Evolutionary conservation across 257 asterid genomes (phyloP).

Genomic region (Linderniella brevidens): DNA sequence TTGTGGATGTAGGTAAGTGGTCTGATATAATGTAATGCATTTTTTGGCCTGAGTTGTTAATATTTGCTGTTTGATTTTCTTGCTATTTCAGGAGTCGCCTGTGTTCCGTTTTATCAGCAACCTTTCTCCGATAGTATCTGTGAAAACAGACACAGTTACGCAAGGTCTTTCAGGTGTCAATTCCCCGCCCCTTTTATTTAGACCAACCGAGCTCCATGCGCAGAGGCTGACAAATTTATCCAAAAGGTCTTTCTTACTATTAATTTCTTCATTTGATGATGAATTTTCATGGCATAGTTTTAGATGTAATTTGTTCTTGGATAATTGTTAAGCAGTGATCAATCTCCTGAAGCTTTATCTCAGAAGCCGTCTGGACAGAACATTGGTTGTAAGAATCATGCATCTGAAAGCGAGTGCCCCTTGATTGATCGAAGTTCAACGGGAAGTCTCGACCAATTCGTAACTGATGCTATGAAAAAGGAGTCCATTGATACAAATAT

Average conservation of each 20-base stretch:
- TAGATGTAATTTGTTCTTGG: slow-evolving; percentile 8
- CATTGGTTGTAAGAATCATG: slow-evolving; percentile 13
- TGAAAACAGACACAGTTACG: slow-evolving; percentile 14
- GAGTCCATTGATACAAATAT: slow-evolving; percentile 16
- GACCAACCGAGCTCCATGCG: slow-evolving; percentile 24
- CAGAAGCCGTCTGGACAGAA: slow-evolving; percentile 15
- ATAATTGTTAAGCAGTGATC: slow-evolving; percentile 19
- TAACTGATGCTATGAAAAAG: slow-evolving; percentile 15
- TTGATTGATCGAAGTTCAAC: slow-evolving; percentile 14
- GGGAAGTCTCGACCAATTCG: slow-evolving; percentile 20
- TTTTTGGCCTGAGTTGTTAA: slow-evolving; percentile 7
- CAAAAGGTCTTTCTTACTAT: slow-evolving; percentile 19
- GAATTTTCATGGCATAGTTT: not conserved
- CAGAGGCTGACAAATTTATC: slow-evolving; percentile 10
- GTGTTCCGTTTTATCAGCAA: slow-evolving; percentile 32
- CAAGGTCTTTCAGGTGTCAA: slow-evolving; percentile 27
- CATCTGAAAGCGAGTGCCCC: slow-evolving; percentile 10
- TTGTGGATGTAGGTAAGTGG: not conserved
- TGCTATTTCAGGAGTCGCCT: slow-evolving; percentile 34
- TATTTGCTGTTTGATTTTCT: slow-evolving; percentile 7
- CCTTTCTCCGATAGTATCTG: slow-evolving; percentile 36
- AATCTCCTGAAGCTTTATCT: slow-evolving; percentile 9
- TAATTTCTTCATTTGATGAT: not conserved
- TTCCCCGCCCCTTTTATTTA: slow-evolving; percentile 35
- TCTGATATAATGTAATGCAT: slow-evolving; percentile 8